Percentiles rank a stretch among this genome's conserved stretches.
Evolutionary conservation across 2,329 filamentous ascomycete species (phyloP).

Genomic region (Claviceps monticola): DNA sequence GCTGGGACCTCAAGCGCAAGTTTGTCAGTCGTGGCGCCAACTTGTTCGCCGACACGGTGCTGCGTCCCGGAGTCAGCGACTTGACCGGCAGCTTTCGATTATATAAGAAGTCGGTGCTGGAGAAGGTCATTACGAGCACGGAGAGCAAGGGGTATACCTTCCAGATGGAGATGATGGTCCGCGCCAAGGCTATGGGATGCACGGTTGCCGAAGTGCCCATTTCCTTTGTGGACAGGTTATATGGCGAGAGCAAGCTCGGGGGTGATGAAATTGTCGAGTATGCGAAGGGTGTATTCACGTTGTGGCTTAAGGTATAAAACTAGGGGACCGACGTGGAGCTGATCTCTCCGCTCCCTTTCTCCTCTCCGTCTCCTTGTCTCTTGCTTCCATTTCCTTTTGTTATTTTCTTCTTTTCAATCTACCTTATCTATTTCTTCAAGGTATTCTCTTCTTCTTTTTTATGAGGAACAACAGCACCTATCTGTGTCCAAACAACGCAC

Average conservation of each 20-base stretch:
- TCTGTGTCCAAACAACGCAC: background rate
- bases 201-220: slow-evolving; percentile 93
- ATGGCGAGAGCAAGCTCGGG: slow-evolving; percentile 89
- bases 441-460: no score
- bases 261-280: slow-evolving; percentile 96
- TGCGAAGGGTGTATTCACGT: slow-evolving; percentile 64
- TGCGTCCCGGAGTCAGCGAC: slow-evolving; percentile 88
- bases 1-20: slow-evolving; percentile 91
- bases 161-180: slow-evolving; percentile 99
- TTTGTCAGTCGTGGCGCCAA: slow-evolving; percentile 80
- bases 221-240: slow-evolving; percentile 86
- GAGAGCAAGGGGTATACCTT: slow-evolving; percentile 97
- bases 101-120: slow-evolving; percentile 81
- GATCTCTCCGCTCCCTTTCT: background rate
- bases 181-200: slow-evolving; percentile 90
- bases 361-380: background rate
- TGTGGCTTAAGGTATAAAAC: slow-evolving; percentile 62
- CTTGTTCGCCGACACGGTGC: slow-evolving; percentile 85
- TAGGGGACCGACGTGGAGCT: background rate
- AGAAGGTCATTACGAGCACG: slow-evolving; percentile 80
- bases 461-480: background rate
- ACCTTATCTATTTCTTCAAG: background rate
- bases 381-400: background rate
- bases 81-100: slow-evolving; percentile 87
- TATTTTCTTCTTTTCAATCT: background rate